Conservation (phyloP, 2,329 filamentous ascomycete species). For the Knufia petricola region DNA sequence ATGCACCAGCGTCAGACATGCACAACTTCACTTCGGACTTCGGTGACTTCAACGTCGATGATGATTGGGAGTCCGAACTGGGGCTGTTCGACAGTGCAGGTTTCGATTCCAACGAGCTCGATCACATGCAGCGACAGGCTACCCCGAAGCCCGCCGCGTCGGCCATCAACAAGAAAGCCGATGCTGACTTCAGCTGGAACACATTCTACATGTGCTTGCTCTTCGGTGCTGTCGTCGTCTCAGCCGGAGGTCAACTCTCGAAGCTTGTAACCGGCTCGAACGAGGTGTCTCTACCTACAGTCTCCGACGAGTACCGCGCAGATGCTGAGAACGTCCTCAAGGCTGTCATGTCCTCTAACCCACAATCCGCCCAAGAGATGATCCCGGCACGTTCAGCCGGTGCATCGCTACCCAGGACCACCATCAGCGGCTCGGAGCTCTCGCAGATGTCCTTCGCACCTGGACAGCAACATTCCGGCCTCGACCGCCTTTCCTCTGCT, state of each 20-base stretch:
- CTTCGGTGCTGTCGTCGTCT: constrained; percentile 90
- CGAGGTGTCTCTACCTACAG: constrained; percentile 26
- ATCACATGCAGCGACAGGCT: constrained; percentile 33
- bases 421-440: constrained; percentile 3
- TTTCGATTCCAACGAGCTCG: constrained; percentile 48
- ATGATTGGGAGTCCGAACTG: constrained; percentile 73
- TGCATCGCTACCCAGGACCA: constrained; percentile 23
- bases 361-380: constrained; percentile 35
- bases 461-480: constrained; percentile 27
- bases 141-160: constrained; percentile 28
- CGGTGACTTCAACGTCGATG: constrained; percentile 72
- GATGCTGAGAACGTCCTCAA: constrained; percentile 32
- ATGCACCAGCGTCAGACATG: constrained; percentile 26
- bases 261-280: neutral
- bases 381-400: constrained; percentile 23
- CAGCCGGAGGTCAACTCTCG: constrained; percentile 28
- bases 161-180: constrained; percentile 35
- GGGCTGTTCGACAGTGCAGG: constrained; percentile 63
- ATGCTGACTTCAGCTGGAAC: constrained; percentile 58
- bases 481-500: constrained; percentile 57
- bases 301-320: constrained; percentile 39
- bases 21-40: constrained; percentile 63
- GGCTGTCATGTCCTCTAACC: constrained; percentile 35
- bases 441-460: constrained; percentile 1
- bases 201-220: constrained; percentile 91